Evolutionary conservation across 257 asterid genomes (phyloP), one percentile per base, ranked within the genome.

Genomic region (Solanum pimpinellifolium): DNA sequence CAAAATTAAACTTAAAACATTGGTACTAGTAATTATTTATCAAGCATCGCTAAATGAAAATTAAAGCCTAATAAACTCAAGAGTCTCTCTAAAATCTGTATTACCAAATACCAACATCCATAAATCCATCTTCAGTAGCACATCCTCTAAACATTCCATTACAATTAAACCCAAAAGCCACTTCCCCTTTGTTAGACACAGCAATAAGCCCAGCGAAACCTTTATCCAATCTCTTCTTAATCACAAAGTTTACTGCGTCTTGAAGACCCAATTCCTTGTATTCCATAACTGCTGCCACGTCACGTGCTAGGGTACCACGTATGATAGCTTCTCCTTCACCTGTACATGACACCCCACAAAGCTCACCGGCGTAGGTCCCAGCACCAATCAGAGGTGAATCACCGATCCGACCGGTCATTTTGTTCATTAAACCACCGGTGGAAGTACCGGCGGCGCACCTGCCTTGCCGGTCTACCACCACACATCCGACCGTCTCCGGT

Each of bases 271-370:
- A 39, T 4, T 90, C 98, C 88, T 93, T 95, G 75, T 95, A 97
- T 91, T 97, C 99, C 98, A 97, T 97, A 83, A 97, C 85, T 2
- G 99, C 99, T 16, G 99, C 98, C 92, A 95, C 99, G 37, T 97
- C 99, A 0, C 99, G 98, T 0, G 99, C 99, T 10, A 97, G 94
- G 23, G 99, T 97, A 9, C 98, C 97, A 2, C 99, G 98, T 69
- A 97, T 94, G 88, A 97, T 97, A 29, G 99, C 99, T 89, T 97
- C 99, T 0, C 99, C 99, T 68, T 97, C 99, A 2, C 99, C 99
- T 1, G 99, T 97, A 93, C 99, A 97, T 9, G 99, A 97, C 1
- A 97, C 98, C 9, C 93, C 99, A 15, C 99, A 97, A 2, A 94
- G 25, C 9, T 94, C 92, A 13, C 95, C 77, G 0, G 99, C 99